Conservation (phyloP, 495 filamentous ascomycete species). For the Podospora anserina region DNA sequence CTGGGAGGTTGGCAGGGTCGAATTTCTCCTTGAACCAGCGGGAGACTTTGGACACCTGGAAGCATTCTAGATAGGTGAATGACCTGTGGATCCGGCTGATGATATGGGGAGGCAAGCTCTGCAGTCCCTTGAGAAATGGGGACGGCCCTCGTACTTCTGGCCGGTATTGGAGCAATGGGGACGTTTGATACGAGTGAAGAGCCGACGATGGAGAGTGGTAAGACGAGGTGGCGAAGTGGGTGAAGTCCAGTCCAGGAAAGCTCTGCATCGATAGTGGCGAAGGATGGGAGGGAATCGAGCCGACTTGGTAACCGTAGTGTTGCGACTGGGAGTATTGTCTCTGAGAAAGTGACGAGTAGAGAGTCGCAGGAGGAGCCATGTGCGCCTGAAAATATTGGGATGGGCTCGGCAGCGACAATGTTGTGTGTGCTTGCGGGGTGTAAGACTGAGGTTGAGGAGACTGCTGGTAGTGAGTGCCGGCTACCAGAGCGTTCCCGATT, state of each 20-base stretch:
- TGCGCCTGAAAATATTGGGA: conserved; percentile 24
- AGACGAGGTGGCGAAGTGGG: conserved; percentile 10
- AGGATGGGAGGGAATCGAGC: conserved; percentile 14
- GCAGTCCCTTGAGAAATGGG: conserved; percentile 2
- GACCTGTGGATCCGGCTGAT: conserved; percentile 12
- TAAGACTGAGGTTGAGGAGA: conserved; percentile 11
- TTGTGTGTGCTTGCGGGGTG: conserved; percentile 3
- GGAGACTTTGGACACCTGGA: conserved; percentile 9
- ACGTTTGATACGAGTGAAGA: conserved; percentile 11
- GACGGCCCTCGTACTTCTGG: background rate
- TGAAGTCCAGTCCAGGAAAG: conserved; percentile 13
- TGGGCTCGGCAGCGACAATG: conserved; percentile 15
- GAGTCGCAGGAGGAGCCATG: conserved; percentile 12
- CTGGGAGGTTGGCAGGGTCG: conserved; percentile 15
- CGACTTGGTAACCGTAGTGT: conserved; percentile 19
- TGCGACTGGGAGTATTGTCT: conserved; percentile 15
- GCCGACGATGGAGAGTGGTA: conserved; percentile 11
- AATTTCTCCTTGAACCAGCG: conserved; percentile 21
- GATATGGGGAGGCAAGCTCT: conserved; percentile 3
- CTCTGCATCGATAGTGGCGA: conserved; percentile 17
- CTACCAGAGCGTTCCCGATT: background rate
- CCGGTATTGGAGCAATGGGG: background rate
- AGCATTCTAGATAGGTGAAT: conserved; percentile 22
- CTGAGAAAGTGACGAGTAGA: conserved; percentile 18
- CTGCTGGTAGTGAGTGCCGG: conserved; percentile 17